These are phyloP conservation scores for Pleurotus tuoliensis DNA, from an alignment of 768 basidiomycete species.

Conservation along the genomic window DNA sequence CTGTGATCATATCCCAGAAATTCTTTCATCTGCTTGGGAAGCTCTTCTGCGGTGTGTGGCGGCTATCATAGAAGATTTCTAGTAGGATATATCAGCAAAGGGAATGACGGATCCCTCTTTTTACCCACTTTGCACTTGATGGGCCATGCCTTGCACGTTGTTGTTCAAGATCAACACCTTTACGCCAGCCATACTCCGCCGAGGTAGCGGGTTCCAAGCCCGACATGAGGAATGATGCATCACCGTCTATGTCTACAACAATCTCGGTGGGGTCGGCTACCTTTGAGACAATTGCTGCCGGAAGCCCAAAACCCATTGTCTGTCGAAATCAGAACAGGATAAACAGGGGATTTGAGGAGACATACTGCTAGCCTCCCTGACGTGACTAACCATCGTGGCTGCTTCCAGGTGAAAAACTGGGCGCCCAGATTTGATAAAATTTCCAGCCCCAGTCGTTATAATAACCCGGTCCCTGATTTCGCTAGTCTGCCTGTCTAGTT, in stretches of 20 bases:
- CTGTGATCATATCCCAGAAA: slow-evolving; percentile 90
- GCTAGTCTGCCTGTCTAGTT: slow-evolving; percentile 77
- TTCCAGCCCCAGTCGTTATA: slow-evolving; percentile 94
- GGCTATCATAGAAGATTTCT: slow-evolving; percentile 70
- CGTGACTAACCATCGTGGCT: slow-evolving; percentile 84
- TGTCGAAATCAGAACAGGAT: slow-evolving; percentile 21
- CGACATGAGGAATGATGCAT: slow-evolving; percentile 99
- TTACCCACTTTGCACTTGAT: slow-evolving; percentile 90
- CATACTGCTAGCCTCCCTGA: slow-evolving; percentile 92
- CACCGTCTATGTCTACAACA: slow-evolving; percentile 95
- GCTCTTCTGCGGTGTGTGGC: slow-evolving; percentile 80
- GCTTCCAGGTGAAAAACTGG: slow-evolving; percentile 87
- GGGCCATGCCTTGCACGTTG: slow-evolving; percentile 98
- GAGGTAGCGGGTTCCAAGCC: slow-evolving; percentile 99
- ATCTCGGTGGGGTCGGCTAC: slow-evolving; percentile 91
- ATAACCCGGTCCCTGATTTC: slow-evolving; percentile 83
- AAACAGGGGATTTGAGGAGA: slow-evolving; percentile 13
- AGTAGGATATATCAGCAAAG: too few species aligned
- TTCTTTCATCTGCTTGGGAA: slow-evolving; percentile 96
- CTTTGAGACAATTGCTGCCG: slow-evolving; percentile 93
- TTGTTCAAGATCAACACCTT: slow-evolving; percentile 94
- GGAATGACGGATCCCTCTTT: too few species aligned
- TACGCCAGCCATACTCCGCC: slow-evolving; percentile 85
- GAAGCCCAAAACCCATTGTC: slow-evolving; percentile 99
- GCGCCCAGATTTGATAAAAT: slow-evolving; percentile 99